Percentiles rank a stretch among this genome's conserved stretches.
Conservation (phyloP, 129 eudicot species). For the Erigeron canadensis region DNA sequence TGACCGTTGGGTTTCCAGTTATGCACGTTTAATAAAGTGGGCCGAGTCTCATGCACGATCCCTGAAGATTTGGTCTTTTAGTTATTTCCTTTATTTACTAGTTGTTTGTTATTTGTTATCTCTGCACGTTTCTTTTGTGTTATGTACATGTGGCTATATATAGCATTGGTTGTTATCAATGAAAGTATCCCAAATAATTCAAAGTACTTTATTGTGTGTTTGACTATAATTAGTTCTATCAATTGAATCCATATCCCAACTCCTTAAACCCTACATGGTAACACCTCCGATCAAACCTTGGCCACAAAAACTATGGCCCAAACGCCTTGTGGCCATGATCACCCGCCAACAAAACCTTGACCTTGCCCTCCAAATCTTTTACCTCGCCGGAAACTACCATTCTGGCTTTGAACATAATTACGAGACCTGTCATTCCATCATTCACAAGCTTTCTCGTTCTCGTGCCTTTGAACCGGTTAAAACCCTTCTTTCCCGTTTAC, state of each 20-base stretch:
- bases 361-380: conserved; percentile 82
- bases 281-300: conserved; percentile 91
- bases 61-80: too few relatives aligned
- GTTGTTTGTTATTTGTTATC: too few relatives aligned
- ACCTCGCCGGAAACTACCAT: conserved; percentile 74
- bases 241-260: conserved; percentile 62
- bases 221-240: too few relatives aligned
- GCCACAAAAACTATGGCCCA: conserved; percentile 79
- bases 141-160: too few relatives aligned
- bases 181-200: too few relatives aligned
- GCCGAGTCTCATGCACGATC: too few relatives aligned
- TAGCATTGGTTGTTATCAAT: too few relatives aligned
- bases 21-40: too few relatives aligned
- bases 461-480: conserved; percentile 61
- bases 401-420: conserved; percentile 62
- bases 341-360: conserved; percentile 65
- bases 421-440: conserved; percentile 63
- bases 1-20: too few relatives aligned
- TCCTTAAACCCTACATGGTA: conserved; percentile 58
- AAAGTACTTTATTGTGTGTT: too few relatives aligned
- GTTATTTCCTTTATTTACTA: too few relatives aligned
- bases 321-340: conserved; percentile 68
- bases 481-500: conserved; percentile 51
- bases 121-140: too few relatives aligned
- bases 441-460: conserved; percentile 65